phyloP scores from a whole-genome alignment of 352 stramenopile species.

The Globisporangium recalcitrans region DNA sequence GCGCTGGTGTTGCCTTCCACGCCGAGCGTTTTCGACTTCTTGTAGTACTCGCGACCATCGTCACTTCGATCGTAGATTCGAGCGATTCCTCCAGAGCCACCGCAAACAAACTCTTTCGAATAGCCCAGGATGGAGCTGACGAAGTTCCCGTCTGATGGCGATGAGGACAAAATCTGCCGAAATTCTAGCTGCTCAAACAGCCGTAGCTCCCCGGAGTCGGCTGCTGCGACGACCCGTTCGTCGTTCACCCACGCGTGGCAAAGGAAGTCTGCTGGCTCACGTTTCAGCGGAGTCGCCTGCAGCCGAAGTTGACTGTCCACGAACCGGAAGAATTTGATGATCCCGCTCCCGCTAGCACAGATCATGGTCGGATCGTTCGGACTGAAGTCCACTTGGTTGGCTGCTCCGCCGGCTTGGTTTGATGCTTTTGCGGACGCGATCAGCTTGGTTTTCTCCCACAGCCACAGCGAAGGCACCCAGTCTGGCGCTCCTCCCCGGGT shows the following conservation, averaged over 20 bases:
- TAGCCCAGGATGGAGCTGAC: conserved; percentile 85
- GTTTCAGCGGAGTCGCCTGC: conserved; percentile 63
- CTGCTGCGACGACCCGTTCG: conserved; percentile 86
- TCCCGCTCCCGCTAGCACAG: conserved; percentile 84
- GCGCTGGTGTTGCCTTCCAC: conserved; percentile 80
- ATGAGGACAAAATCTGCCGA: conserved; percentile 65
- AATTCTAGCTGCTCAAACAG: conserved; percentile 93
- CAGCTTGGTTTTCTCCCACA: conserved; percentile 91
- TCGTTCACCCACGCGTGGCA: conserved; percentile 90
- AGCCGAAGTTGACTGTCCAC: conserved; percentile 76
- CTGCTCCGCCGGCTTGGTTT: conserved; percentile 53
- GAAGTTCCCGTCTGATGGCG: conserved; percentile 71
- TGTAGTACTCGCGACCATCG: conserved; percentile 86
- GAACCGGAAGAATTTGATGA: conserved; percentile 89
- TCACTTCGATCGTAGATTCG: conserved; percentile 85
- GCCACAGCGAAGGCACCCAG: conserved; percentile 88
- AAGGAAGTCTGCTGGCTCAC: conserved; percentile 83
- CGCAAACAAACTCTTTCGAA: conserved; percentile 87
- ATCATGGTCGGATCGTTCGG: conserved; percentile 79
- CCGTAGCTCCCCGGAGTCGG: conserved; percentile 87
- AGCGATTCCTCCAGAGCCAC: conserved; percentile 65
- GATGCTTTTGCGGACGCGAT: conserved; percentile 69
- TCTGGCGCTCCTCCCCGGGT: conserved; percentile 87
- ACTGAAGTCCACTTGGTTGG: conserved; percentile 89
- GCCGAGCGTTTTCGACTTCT: conserved; percentile 85